phyloP scores from a whole-genome alignment of 768 basidiomycete species.

The Suillus variegatus region DNA sequence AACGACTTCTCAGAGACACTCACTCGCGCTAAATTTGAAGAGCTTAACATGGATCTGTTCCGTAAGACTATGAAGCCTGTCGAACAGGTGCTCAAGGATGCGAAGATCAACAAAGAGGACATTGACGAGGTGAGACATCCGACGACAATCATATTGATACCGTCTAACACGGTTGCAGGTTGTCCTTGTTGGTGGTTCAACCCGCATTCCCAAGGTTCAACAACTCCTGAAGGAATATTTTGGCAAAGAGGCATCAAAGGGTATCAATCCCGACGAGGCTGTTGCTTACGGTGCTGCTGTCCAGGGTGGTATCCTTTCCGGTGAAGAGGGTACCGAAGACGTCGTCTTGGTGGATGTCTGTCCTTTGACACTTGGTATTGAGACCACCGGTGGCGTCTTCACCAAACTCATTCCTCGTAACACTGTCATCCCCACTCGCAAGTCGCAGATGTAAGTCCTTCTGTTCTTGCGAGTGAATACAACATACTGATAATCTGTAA shows the following conservation, averaged over 20 bases:
- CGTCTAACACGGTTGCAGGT: slow-evolving; percentile 41
- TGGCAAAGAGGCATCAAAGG: slow-evolving; percentile 96
- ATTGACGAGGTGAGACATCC: slow-evolving; percentile 69
- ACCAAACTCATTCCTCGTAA: slow-evolving; percentile 97
- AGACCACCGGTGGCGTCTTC: slow-evolving; percentile 98
- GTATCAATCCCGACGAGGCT: slow-evolving; percentile 99
- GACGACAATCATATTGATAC: neutral
- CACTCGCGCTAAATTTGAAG: slow-evolving; percentile 98
- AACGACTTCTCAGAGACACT: slow-evolving; percentile 98
- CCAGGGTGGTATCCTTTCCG: slow-evolving; percentile 97
- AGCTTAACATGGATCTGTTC: slow-evolving; percentile 98
- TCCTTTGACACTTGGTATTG: slow-evolving; percentile 97
- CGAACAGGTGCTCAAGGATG: slow-evolving; percentile 97
- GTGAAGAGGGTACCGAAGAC: slow-evolving; percentile 87
- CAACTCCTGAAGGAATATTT: slow-evolving; percentile 98
- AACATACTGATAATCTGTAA: neutral
- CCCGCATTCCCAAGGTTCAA: slow-evolving; percentile 99
- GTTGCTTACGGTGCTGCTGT: slow-evolving; percentile 99
- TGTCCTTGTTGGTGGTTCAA: slow-evolving; percentile 95
- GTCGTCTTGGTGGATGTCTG: slow-evolving; percentile 96
- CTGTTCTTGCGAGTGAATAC: neutral
- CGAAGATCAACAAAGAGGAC: slow-evolving; percentile 97
- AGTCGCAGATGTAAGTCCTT: slow-evolving; percentile 78
- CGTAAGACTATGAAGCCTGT: slow-evolving; percentile 99
- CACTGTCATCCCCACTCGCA: slow-evolving; percentile 97